These are phyloP conservation scores for Penstemon barbatus DNA, from an alignment of 257 asterid species.

Conservation along the genomic window DNA sequence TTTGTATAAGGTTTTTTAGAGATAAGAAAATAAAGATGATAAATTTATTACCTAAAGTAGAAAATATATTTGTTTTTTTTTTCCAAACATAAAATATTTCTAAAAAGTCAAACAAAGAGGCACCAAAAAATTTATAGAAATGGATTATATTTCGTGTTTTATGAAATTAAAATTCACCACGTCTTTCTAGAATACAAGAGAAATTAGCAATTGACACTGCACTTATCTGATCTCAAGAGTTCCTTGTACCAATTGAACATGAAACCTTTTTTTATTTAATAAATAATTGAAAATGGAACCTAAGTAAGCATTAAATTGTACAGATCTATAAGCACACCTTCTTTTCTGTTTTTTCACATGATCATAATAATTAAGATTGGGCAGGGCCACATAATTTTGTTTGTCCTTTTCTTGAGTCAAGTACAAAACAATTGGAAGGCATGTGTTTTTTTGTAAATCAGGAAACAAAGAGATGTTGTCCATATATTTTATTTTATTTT, in stretches of 20 bases:
- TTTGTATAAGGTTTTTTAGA: no score
- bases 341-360: constrained; percentile 25
- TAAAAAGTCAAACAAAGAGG: background rate
- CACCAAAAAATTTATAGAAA: no score
- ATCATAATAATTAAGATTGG: constrained; percentile 8
- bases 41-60: no score
- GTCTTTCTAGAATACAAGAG: no score
- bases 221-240: background rate
- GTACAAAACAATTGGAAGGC: background rate
- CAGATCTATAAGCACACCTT: constrained; percentile 20
- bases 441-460: no score
- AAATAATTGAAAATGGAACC: background rate
- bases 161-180: no score
- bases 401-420: background rate
- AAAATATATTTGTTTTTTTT: background rate
- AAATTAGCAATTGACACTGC: background rate
- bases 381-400: constrained; percentile 22
- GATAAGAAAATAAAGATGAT: no score
- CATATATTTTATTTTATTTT: no score
- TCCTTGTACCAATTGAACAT: constrained; percentile 13
- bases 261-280: background rate
- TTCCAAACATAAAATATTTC: background rate
- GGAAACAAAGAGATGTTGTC: no score
- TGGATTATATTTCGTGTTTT: no score
- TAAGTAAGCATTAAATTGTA: background rate